Conservation (phyloP, 2,329 filamentous ascomycete species). For the Grosmannia serpens region DNA sequence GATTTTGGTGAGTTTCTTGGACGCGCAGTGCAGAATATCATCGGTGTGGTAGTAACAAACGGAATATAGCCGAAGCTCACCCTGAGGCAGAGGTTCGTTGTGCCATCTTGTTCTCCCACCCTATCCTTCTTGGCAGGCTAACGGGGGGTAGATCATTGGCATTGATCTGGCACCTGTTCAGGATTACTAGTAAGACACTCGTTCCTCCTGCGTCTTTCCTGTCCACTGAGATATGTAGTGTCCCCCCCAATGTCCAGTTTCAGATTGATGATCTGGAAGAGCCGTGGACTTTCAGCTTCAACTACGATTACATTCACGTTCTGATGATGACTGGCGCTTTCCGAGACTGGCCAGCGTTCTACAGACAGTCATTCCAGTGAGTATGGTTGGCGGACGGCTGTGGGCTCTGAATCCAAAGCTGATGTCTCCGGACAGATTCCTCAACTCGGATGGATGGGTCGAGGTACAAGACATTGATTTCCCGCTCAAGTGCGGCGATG, state of each 20-base stretch:
- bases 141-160: conserved; percentile 14
- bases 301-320: conserved; percentile 18
- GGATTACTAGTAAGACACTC: conserved; percentile 13
- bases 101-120: background rate
- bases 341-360: conserved; percentile 16
- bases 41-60: background rate
- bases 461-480: conserved; percentile 21
- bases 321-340: conserved; percentile 19
- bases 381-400: background rate
- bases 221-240: conserved; percentile 1
- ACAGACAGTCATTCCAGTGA: conserved; percentile 15
- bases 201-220: background rate
- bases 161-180: conserved; percentile 17
- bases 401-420: background rate
- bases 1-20: conserved; percentile 16
- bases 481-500: conserved; percentile 19
- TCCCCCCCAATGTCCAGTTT: conserved; percentile 15
- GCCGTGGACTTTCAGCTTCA: conserved; percentile 17
- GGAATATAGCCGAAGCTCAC: conserved; percentile 14
- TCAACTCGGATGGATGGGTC: conserved; percentile 14
- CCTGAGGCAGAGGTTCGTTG: conserved; percentile 15
- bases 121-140: background rate
- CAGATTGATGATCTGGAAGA: conserved; percentile 19
- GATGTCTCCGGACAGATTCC: conserved; percentile 10
- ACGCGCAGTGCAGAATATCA: background rate